Evolutionary conservation across 495 filamentous ascomycete species (phyloP).

Genomic region (Extremus antarcticus): DNA sequence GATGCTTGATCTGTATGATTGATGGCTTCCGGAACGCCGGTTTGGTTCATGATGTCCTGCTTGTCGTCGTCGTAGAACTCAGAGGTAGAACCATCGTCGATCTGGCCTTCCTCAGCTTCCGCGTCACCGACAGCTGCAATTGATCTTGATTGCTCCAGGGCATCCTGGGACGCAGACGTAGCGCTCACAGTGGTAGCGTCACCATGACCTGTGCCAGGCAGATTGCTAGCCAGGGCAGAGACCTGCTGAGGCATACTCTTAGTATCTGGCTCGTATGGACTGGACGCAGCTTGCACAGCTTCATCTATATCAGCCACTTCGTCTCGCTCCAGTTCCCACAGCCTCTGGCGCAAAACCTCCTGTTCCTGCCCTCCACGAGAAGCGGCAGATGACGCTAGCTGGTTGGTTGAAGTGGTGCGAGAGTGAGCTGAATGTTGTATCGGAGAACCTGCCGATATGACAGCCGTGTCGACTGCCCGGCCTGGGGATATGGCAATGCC

Average conservation of each 20-base stretch:
- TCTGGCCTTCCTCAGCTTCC: constrained; percentile 1
- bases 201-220: not conserved
- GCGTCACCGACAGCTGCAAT: not conserved
- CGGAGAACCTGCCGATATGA: not conserved
- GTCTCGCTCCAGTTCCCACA: not conserved
- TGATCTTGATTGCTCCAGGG: not conserved
- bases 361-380: not conserved
- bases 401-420: not conserved
- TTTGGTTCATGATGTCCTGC: not conserved
- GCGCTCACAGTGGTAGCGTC: not conserved
- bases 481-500: not conserved
- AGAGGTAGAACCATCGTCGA: not conserved
- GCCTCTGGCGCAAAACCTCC: not conserved
- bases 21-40: not conserved
- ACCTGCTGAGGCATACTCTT: not conserved
- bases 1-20: not conserved
- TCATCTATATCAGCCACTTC: not conserved
- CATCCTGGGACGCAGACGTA: not conserved
- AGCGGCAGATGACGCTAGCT: not conserved
- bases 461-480: not conserved
- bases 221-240: not conserved
- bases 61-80: constrained; percentile 15
- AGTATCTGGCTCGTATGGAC: not conserved
- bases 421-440: not conserved
- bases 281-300: not conserved